Base-by-base conservation (phyloP, 345 rosid species). In the Firmiana major region DNA sequence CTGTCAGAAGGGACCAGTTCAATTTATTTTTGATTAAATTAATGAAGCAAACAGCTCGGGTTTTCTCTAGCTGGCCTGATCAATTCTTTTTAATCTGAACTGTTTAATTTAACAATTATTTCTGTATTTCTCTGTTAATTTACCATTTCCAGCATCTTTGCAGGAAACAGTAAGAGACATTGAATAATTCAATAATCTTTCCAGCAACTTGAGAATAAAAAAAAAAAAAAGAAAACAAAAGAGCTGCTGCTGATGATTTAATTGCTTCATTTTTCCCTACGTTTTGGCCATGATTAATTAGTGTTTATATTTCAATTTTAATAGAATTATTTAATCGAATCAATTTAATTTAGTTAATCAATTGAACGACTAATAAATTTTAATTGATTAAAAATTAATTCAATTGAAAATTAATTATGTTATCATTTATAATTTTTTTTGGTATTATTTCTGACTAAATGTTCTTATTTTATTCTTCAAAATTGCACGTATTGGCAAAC, bases 1-100 rank as follows among this genome's bases (percentile, higher is more conserved):
- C 88, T 85, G 86, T 87, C 89, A 82, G 9, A 11, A 36, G 49
- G 81, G 85, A 79, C 90, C 21, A 46, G 53, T 75, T 73, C 79
- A 31, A 83, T 6, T 77, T 42, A n/a, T 16, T 51, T 40, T 60
- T 21, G 3, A 45, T 77, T 77, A 45, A 21, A 57, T 81, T 67
- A 22, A 73, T 78, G 31, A 43, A 36, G 26, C 1, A 70, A 83
- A 54, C 34, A 31, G 34, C 34, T 16, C 13, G 65, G 60, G 66
- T 48, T 62, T 28, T 13, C 34, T 73, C 66, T 65, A 79, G 85
- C 87, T 81, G 84, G 77, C 83, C 43, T 42, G n/a, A 36, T 66
- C 55, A 26, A 6, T 40, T 40, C 34, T 40, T 40, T 40, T 40
- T 40, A 6, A 2, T 22, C 31, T 3, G 3, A 38, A 38, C 12